Base-by-base conservation (phyloP, 129 eudicot species). In the Chrysanthemum lavandulifolium region DNA sequence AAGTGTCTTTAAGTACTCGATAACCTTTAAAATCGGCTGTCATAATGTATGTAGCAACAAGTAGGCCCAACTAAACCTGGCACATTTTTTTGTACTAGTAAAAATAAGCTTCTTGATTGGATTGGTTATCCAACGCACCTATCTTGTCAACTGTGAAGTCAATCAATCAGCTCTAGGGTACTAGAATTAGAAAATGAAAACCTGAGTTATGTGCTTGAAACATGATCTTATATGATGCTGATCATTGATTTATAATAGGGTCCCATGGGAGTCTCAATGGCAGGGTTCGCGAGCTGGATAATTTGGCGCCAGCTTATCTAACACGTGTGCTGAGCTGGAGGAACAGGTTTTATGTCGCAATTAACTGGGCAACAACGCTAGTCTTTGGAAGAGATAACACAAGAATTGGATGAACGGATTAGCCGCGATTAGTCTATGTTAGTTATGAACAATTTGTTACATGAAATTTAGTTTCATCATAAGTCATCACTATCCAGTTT, bases 251-350 rank as follows among this genome's bases (percentile, higher is more conserved):
- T 65, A 50, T 50, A 55, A 61, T 84, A 92, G 98, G 92, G 86
- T 23, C 82, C 69, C n/a, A 87, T 75, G 76, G 98, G 98, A 23
- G 60, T 93, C 3, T 80, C 98, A 0, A 52, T 85, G 61, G 98
- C 98, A 7, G 98, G 98, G 68, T 94, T 94, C 40, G 40, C 81
- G 19, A 94, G 98, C 84, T 94, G 97, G 97, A 73, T 94, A 52
- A 80, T 94, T 0, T 94, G 98, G 98, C 89, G 98, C 25, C 98
- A 8, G 98, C 98, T 12, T 94, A 94, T 80, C 79, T 94, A 76
- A 94, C 98, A 7, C 84, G 98, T n/a, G 98, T 86, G 11, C 50
- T 94, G 71, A 94, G 98, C 81, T 94, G 98, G 98, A 86, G 97
- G 83, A 94, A 94, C 85, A 83, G 98, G 68, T 73, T 94, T 14